Percentiles rank a stretch among this genome's conserved stretches.
Evolutionary conservation across 2,329 filamentous ascomycete species (phyloP).

Genomic region (Hymenoscyphus occultus): DNA sequence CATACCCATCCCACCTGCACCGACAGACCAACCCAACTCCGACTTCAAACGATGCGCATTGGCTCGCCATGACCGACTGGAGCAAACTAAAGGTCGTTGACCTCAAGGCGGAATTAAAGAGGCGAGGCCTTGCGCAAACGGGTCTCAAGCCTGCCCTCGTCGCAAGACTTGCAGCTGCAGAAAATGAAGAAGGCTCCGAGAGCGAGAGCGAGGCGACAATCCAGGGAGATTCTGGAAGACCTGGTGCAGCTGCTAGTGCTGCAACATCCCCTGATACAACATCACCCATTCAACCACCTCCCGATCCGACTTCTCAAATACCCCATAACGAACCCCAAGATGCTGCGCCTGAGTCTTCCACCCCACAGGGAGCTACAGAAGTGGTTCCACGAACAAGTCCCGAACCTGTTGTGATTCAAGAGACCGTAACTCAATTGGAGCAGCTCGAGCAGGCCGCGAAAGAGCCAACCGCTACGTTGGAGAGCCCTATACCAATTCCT

Average conservation of each 20-base stretch:
- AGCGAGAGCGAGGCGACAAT: conserved; percentile 34
- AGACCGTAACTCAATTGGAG: background rate
- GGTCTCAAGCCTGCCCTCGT: conserved; percentile 73
- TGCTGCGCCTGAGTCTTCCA: background rate
- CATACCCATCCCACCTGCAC: background rate
- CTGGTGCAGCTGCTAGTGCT: conserved; percentile 24
- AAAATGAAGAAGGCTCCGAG: conserved; percentile 38
- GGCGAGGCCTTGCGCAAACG: conserved; percentile 63
- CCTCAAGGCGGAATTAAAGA: conserved; percentile 71
- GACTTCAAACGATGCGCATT: conserved; percentile 21
- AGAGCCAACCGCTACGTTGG: conserved; percentile 21
- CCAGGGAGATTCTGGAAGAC: conserved; percentile 28
- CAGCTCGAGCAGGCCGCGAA: background rate
- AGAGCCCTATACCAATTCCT: conserved; percentile 13
- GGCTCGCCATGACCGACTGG: conserved; percentile 48
- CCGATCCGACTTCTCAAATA: conserved; percentile 14
- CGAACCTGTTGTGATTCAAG: background rate
- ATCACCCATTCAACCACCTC: conserved; percentile 21
- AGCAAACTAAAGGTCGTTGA: conserved; percentile 68
- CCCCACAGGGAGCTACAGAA: conserved; percentile 2
- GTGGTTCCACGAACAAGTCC: background rate
- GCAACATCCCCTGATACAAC: conserved; percentile 29
- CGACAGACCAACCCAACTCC: background rate
- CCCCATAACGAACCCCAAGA: conserved; percentile 12
- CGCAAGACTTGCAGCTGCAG: conserved; percentile 54